Evolutionary conservation across 352 stramenopile genomes (phyloP), one percentile per base, ranked within the genome.

Genomic region (Pythium phragmiticola): DNA sequence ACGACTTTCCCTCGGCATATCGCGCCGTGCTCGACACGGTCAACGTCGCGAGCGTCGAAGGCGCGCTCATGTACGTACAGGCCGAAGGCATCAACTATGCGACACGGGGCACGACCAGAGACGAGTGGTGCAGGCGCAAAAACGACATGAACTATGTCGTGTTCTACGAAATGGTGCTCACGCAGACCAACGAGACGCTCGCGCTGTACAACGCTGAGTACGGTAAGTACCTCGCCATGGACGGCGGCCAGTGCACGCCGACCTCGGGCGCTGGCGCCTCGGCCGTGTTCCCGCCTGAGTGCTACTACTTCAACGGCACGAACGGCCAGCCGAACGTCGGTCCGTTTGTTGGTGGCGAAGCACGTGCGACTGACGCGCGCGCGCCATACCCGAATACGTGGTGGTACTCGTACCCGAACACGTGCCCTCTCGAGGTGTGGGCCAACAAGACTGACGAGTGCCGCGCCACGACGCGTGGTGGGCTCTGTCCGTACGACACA

Each of bases 11-110:
- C n/a, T 70, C 74, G 4, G 75, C 67, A 14, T 94, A 78, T 64
- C 59, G 75, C 14, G 82, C 72, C 8, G 77, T 77, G 8, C 78
- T 94, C 63, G 87, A 96, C 67, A 87, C 76, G n/a, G 84, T 91
- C 26, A 96, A 94, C 67, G 84, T 80, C 23, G 87, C 85, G 7
- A 86, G 72, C 0, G 80, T 96, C 11, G 85, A 94, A 57, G 87
- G 87, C 16, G 77, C 84, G 37, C 81, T 96, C 41, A 94, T 94
- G 84, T 96, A 93, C 72, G 80, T 96, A 34, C 85, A 94, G 66
- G 82, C 85, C 6, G 87, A 95, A 61, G 73, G 82, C 42, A 93
- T 95, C 72, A 92, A 95, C 74, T 83, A 88, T 69, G 69, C 77
- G 45, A 83, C 81, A 46, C 81, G 82, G 47, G 58, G 26, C 83